phyloP scores from a whole-genome alignment of 805 yeast genomes.

The Yarrowia divulgata region DNA sequence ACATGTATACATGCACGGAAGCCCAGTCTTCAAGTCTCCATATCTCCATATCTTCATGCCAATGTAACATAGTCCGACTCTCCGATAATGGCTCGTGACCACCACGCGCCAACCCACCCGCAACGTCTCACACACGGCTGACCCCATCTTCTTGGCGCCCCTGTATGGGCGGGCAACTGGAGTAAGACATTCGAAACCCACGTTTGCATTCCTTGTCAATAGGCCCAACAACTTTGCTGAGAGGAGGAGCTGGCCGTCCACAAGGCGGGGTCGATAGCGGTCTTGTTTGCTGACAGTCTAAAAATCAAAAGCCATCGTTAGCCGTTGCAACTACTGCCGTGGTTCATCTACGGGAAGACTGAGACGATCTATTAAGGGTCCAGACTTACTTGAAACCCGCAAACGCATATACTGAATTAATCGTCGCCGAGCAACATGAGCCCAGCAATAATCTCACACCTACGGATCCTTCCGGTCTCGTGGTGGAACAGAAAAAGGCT shows the following conservation, averaged over 20 bases:
- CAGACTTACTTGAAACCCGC: too few relatives aligned
- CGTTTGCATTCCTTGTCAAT: constrained; percentile 5
- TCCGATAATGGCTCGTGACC: constrained; percentile 9
- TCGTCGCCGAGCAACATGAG: neutral
- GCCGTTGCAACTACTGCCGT: neutral
- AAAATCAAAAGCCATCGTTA: constrained; percentile 10
- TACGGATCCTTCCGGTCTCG: neutral
- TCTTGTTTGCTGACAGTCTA: neutral
- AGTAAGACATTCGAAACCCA: constrained; percentile 10
- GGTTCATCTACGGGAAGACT: too few relatives aligned
- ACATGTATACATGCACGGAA: too few relatives aligned
- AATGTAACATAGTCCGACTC: neutral
- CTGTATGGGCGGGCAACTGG: constrained; percentile 7
- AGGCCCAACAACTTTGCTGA: constrained; percentile 1
- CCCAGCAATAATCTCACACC: neutral
- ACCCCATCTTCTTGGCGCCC: constrained; percentile 30
- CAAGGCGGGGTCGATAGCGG: neutral
- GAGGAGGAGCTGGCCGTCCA: neutral
- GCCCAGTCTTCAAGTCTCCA: too few relatives aligned
- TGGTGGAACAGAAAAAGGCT: constrained; percentile 5
- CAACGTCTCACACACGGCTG: constrained; percentile 30
- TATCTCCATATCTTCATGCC: too few relatives aligned
- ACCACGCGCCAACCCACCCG: neutral
- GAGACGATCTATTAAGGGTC: too few relatives aligned
- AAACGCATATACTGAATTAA: too few relatives aligned